Conservation (phyloP, 192 early-diverging fungal species). For the Backusella liffmaniae region DNA sequence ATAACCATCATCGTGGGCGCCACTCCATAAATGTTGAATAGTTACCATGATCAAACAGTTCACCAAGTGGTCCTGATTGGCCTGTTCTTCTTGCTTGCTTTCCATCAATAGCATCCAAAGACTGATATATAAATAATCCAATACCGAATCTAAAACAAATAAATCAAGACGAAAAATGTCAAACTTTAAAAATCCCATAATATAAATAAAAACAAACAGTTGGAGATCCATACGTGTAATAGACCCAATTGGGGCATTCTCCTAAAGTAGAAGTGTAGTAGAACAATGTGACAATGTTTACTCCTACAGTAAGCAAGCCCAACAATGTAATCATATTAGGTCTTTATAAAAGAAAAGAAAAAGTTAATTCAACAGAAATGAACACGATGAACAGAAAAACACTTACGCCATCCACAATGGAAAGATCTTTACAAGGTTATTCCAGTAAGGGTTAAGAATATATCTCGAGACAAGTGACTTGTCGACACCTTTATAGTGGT, state of each 20-base stretch:
- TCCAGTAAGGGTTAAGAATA: constrained; percentile 87
- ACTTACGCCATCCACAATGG: constrained; percentile 95
- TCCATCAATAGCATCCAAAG: constrained; percentile 92
- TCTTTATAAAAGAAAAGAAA: constrained; percentile 29
- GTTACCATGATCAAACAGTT: constrained; percentile 94
- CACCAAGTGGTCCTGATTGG: constrained; percentile 84
- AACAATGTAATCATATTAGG: constrained; percentile 91
- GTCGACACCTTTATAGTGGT: constrained; percentile 80
- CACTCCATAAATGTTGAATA: not conserved
- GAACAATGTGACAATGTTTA: constrained; percentile 69
- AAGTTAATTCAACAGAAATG: not conserved
- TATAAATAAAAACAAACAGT: not conserved
- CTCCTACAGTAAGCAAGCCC: constrained; percentile 77
- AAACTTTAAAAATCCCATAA: constrained; percentile 6
- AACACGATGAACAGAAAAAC: not conserved
- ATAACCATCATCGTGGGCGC: not conserved
- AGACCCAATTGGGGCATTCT: constrained; percentile 79
- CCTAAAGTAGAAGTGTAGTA: constrained; percentile 75
- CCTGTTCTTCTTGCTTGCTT: constrained; percentile 93
- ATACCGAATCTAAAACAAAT: constrained; percentile 51
- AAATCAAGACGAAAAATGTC: not conserved
- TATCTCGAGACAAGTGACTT: constrained; percentile 83
- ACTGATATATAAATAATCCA: constrained; percentile 87
- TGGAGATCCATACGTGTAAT: constrained; percentile 59
- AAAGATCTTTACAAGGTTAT: constrained; percentile 82